These are phyloP conservation scores for Ilex paraguariensis DNA, from an alignment of 305 asterid genomes.

Conservation along the genomic window DNA sequence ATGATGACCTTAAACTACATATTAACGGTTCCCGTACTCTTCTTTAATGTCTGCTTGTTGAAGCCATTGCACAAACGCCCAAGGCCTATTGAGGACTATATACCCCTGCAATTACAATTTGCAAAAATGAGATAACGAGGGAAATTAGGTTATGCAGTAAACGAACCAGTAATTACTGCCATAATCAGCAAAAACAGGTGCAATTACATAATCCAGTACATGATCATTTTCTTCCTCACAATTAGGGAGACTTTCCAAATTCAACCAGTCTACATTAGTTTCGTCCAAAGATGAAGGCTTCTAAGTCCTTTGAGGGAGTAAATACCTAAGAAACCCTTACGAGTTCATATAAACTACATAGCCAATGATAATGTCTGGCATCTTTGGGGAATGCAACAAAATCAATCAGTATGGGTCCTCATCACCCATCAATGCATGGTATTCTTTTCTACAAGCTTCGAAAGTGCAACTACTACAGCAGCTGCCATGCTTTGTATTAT, in stretches of 20 bases:
- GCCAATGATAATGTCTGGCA: neutral
- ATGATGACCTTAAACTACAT: neutral
- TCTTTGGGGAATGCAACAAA: neutral
- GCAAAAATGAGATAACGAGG: no score
- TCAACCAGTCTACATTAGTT: neutral
- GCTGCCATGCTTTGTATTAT: no score
- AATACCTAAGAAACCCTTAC: neutral
- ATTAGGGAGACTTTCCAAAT: neutral
- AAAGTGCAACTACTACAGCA: no score
- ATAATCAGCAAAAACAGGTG: no score
- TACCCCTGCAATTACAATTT: conserved; percentile 58
- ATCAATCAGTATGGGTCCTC: no score
- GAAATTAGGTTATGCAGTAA: neutral
- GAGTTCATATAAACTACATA: neutral
- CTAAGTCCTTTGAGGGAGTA: neutral
- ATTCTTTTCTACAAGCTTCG: no score
- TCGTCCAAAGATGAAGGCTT: neutral
- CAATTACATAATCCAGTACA: no score
- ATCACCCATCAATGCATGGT: no score
- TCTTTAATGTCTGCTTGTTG: conserved; percentile 79
- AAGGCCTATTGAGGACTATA: conserved; percentile 92
- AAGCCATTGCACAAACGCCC: conserved; percentile 99
- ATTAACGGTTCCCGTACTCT: conserved; percentile 48
- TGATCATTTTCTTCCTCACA: neutral
- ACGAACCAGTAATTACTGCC: no score